These are phyloP conservation scores for Polyporus arcularius DNA, from an alignment of 768 basidiomycete genomes.

Conservation along the genomic window DNA sequence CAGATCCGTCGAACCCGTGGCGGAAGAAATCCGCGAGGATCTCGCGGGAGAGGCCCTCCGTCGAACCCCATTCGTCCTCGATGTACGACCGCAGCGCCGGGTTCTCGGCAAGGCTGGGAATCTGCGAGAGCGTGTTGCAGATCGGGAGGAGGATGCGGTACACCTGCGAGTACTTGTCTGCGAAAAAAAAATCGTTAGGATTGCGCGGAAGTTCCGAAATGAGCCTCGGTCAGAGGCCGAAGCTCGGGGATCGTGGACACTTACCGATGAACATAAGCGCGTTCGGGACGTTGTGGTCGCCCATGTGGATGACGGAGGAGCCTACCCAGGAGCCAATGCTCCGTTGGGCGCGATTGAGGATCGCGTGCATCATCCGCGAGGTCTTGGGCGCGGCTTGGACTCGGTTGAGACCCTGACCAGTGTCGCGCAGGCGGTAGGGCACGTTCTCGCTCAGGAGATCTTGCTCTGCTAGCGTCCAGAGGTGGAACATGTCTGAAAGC, in stretches of 20 bases:
- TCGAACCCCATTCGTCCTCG: constrained; percentile 79
- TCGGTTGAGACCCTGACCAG: constrained; percentile 88
- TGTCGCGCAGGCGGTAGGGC: constrained; percentile 81
- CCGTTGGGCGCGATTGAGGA: constrained; percentile 80
- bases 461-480: constrained; percentile 81
- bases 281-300: constrained; percentile 82
- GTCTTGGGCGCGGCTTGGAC: constrained; percentile 88
- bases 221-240: neutral
- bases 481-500: constrained; percentile 77
- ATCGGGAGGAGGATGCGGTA: constrained; percentile 89
- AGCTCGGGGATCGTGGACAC: neutral
- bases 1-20: constrained; percentile 87
- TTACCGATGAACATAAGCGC: constrained; percentile 82
- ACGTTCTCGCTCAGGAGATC: constrained; percentile 78
- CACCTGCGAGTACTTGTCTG: constrained; percentile 88
- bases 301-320: constrained; percentile 87
- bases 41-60: constrained; percentile 66
- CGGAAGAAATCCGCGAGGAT: constrained; percentile 84
- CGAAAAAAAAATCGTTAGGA: neutral
- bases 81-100: constrained; percentile 76
- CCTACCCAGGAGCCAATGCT: constrained; percentile 85
- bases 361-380: constrained; percentile 86
- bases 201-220: neutral
- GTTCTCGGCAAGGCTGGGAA: constrained; percentile 63
- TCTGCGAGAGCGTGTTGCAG: constrained; percentile 77